Evolutionary conservation across 2,329 filamentous ascomycete genomes (phyloP).

Genomic region (Aspergillus aculeatinus): DNA sequence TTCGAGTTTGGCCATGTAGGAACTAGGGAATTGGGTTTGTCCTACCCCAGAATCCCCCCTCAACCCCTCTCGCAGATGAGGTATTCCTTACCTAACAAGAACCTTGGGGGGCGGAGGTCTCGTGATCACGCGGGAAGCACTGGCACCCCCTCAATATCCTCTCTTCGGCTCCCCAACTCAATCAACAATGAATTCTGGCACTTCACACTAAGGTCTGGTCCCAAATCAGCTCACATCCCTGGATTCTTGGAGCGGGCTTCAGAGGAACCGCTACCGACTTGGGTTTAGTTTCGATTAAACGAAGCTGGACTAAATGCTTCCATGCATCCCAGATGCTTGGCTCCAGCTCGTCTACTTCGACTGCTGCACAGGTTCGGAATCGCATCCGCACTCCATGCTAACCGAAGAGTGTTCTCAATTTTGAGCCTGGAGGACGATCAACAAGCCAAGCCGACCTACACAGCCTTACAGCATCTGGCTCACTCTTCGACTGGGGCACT

Average conservation of each 20-base stretch:
- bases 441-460: neutral
- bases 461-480: neutral
- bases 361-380: neutral
- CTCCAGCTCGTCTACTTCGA: neutral
- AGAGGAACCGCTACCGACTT: too few species aligned
- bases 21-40: neutral
- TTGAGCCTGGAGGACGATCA: neutral
- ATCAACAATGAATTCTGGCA: neutral
- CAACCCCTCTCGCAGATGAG: conserved; percentile 6
- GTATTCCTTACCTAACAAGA: conserved; percentile 21
- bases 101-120: conserved; percentile 9
- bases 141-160: neutral
- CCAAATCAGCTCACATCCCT: neutral
- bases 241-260: neutral
- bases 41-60: neutral
- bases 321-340: neutral
- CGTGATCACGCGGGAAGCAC: conserved; percentile 11
- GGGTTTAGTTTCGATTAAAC: neutral
- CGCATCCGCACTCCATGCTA: too few species aligned
- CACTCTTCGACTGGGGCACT: neutral
- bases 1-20: too few species aligned
- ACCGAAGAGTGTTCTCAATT: neutral
- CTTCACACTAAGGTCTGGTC: neutral
- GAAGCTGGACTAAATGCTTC: neutral
- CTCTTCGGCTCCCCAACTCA: neutral